phyloP scores from a whole-genome alignment of 345 rosid species.

The Citrus inodora region DNA sequence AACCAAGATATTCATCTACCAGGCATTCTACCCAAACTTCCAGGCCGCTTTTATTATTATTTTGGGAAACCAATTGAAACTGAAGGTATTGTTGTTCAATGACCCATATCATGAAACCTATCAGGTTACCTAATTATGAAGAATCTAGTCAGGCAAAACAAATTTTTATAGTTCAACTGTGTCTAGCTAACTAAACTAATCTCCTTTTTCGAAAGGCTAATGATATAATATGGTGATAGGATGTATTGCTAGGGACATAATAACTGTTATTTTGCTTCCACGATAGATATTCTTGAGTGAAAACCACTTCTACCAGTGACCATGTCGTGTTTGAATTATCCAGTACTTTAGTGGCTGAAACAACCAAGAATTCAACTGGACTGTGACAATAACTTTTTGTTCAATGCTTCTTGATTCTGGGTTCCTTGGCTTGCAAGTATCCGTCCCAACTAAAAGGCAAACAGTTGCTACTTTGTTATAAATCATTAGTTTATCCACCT shows the following conservation, averaged over 20 bases:
- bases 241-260: not conserved
- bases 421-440: not conserved
- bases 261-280: not conserved
- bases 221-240: not conserved
- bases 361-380: not conserved
- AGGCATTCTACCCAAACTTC: conserved; percentile 25
- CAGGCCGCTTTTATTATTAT: conserved; percentile 28
- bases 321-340: not conserved
- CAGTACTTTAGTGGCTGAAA: not conserved
- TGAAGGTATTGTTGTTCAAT: conserved; percentile 10
- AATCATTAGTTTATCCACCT: not conserved
- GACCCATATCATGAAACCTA: not conserved
- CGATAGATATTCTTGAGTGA: not conserved
- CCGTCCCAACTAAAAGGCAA: not conserved
- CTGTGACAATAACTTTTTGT: not conserved
- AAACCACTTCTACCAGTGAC: not conserved
- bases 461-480: not conserved
- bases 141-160: not conserved
- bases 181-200: not conserved
- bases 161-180: not conserved
- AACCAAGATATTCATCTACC: conserved; percentile 22
- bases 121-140: not conserved
- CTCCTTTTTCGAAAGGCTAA: not conserved
- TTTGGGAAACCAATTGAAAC: conserved; percentile 39
- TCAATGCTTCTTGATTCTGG: not conserved